These are phyloP conservation scores for Colletotrichum karsti DNA, from an alignment of 2,329 filamentous ascomycete species.

Conservation along the genomic window DNA sequence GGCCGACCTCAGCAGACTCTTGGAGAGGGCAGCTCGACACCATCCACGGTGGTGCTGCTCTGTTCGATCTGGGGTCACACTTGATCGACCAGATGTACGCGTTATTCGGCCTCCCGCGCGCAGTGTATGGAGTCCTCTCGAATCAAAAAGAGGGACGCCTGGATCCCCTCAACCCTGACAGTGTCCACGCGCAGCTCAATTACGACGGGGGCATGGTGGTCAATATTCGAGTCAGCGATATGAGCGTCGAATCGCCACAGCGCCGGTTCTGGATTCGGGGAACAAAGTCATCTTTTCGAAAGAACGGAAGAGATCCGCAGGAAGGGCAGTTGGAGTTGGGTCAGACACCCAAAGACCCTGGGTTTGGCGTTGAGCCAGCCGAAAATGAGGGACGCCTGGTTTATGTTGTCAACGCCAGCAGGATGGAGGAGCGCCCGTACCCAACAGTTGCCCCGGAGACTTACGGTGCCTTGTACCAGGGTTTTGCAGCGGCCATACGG, in stretches of 20 bases:
- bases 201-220: neutral
- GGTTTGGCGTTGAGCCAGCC: neutral
- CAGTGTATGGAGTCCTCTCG: neutral
- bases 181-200: neutral
- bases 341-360: neutral
- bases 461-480: neutral
- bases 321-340: neutral
- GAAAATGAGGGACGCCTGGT: neutral
- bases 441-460: neutral
- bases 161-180: neutral
- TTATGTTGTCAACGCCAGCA: neutral
- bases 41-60: neutral
- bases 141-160: neutral
- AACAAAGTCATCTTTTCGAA: neutral
- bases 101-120: neutral
- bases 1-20: neutral
- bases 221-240: neutral
- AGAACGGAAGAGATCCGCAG: neutral
- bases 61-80: neutral
- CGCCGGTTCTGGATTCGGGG: neutral
- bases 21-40: neutral
- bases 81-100: neutral
- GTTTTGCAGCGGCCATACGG: neutral
- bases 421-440: neutral
- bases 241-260: neutral